Conservation (phyloP, 2,329 filamentous ascomycete species). For the Fusarium austroafricanum region DNA sequence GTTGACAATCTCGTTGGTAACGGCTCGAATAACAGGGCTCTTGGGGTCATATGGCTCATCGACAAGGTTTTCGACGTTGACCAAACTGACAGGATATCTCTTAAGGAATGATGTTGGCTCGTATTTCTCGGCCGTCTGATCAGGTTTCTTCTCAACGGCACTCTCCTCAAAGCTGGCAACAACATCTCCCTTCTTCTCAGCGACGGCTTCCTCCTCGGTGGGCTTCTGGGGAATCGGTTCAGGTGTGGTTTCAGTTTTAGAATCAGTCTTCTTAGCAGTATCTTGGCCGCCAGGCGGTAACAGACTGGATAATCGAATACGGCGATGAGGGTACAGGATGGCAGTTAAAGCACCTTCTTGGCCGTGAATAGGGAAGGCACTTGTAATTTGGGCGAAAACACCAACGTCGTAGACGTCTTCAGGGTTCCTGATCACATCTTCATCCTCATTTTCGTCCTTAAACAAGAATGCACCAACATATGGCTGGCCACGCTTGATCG, state of each 20-base stretch:
- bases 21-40: slow-evolving; percentile 86
- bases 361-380: slow-evolving; percentile 89
- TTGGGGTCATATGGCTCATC: slow-evolving; percentile 93
- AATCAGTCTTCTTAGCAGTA: slow-evolving; percentile 61
- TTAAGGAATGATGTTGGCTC: slow-evolving; percentile 92
- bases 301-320: slow-evolving; percentile 89
- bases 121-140: slow-evolving; percentile 67
- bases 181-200: slow-evolving; percentile 88
- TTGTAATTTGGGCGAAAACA: slow-evolving; percentile 97
- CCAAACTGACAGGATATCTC: slow-evolving; percentile 91
- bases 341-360: slow-evolving; percentile 89
- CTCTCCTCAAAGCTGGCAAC: slow-evolving; percentile 97
- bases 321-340: slow-evolving; percentile 93
- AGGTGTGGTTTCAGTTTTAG: slow-evolving; percentile 62
- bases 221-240: slow-evolving; percentile 70
- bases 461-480: slow-evolving; percentile 97
- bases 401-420: slow-evolving; percentile 96
- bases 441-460: slow-evolving; percentile 94
- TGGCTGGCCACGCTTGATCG: slow-evolving; percentile 95
- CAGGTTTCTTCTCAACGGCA: slow-evolving; percentile 69
- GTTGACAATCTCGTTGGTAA: slow-evolving; percentile 98
- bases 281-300: slow-evolving; percentile 73
- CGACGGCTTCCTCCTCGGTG: slow-evolving; percentile 62
- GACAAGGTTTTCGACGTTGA: slow-evolving; percentile 91
- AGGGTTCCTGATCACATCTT: slow-evolving; percentile 89